These are phyloP conservation scores for Malus sieversii DNA, from an alignment of 306 rosid genomes.

Conservation along the genomic window DNA sequence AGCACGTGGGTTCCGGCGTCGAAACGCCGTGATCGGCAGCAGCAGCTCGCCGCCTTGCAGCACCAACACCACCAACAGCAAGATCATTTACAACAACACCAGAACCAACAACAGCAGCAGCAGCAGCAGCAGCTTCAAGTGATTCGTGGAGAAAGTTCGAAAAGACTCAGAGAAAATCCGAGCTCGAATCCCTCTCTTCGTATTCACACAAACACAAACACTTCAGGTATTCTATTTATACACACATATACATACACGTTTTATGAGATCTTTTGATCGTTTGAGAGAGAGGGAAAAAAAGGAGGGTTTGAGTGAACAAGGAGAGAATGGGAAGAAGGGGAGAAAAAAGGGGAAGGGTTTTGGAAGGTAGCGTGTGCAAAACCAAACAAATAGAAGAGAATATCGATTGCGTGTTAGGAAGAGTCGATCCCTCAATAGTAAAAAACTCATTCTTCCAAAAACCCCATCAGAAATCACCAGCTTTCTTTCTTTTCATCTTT, in stretches of 20 bases:
- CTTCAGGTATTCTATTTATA: conserved; percentile 31
- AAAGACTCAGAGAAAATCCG: conserved; percentile 51
- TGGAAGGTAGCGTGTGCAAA: conserved; percentile 24
- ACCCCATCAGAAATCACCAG: conserved; percentile 4
- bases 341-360: conserved; percentile 18
- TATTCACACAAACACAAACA: conserved; percentile 33
- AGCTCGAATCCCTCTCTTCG: conserved; percentile 36
- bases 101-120: conserved; percentile 11
- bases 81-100: not conserved
- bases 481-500: conserved; percentile 17
- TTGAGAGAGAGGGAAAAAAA: not conserved
- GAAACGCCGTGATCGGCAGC: conserved; percentile 68
- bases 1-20: conserved; percentile 97
- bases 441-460: not conserved
- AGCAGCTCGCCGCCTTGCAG: conserved; percentile 21
- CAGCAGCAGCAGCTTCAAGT: conserved; percentile 9
- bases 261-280: not conserved
- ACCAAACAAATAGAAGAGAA: not conserved
- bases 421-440: conserved; percentile 14
- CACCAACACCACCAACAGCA: conserved; percentile 15
- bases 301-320: not conserved
- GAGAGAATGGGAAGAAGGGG: not conserved
- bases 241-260: not conserved
- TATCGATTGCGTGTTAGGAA: conserved; percentile 55
- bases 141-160: conserved; percentile 28